Base-by-base conservation (phyloP, 2,329 filamentous ascomycete species). In the Cordyceps tenuipes region DNA sequence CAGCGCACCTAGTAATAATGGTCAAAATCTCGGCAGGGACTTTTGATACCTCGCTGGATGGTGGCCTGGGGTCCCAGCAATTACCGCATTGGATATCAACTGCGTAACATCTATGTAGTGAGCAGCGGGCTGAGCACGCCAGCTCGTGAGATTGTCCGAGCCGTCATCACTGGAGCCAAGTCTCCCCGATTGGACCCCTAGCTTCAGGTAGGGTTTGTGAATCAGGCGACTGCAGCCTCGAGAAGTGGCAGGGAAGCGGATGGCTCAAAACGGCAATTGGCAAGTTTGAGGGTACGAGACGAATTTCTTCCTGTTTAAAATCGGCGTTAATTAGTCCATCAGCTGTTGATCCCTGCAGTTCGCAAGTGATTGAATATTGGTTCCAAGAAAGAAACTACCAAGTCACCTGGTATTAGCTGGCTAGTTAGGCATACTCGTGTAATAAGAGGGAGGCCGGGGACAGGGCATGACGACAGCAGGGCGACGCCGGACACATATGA, bases 51-150 rank as follows among this genome's bases (percentile, higher is more conserved):
- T 13, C 41, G 41, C 34, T 36, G 9, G n/a, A 56, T 58, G 56
- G 36, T 50, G 46, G 56, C 39, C n/a, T 43, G 23, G 23, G 13
- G 26, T 44, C 56, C 56, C 56, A 59, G 56, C 39, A 34, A 44
- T 59, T 59, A 19, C 56, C 56, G 47, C 23, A 51, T 59, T 59
- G 17, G 56, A 52, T 46, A 59, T 46, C 52, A 15, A 17, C 51
- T 59, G 48, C 56, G 46, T 52, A n/a, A n/a, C n/a, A n/a, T n/a
- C n/a, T n/a, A 47, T 52, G 15, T 29, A 57, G 43, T 50, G 44
- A 48, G 29, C 53, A 57, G 47, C 3, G 8, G 15, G 9, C 54
- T 17, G 17, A 34, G 46, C 19, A 9, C 36, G 12, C 17, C 39
- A 23, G 15, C 56, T 48, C 44, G n/a, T 59, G 39, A 51, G n/a